These are phyloP conservation scores for Hansenula lynferdii DNA, from an alignment of 1,139 yeast species.

Conservation along the genomic window DNA sequence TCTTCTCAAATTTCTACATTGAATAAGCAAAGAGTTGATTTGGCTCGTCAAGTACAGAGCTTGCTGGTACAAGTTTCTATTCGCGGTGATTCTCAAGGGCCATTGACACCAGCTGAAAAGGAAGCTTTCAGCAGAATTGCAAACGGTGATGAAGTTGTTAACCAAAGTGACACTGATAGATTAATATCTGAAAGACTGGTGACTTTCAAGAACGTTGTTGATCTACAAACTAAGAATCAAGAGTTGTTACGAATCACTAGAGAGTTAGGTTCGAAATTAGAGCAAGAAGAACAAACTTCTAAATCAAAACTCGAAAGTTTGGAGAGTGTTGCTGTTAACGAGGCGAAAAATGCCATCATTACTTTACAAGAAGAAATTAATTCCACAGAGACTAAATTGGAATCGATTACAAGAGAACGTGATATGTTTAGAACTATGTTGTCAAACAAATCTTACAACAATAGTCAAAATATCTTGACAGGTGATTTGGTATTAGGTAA, in stretches of 20 bases:
- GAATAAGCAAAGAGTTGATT: constrained; percentile 58
- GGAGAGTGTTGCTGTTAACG: constrained; percentile 60
- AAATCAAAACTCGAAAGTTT: constrained; percentile 39
- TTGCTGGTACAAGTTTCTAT: constrained; percentile 64
- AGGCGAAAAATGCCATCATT: constrained; percentile 73
- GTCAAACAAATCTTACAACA: constrained; percentile 18
- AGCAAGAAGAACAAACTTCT: constrained; percentile 40
- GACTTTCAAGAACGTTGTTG: constrained; percentile 60
- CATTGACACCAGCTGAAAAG: constrained; percentile 55
- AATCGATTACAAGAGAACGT: constrained; percentile 55
- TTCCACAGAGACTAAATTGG: constrained; percentile 43
- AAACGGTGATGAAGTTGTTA: constrained; percentile 24
- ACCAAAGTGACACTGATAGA: constrained; percentile 62
- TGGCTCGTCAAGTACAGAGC: constrained; percentile 75
- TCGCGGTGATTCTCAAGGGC: constrained; percentile 45
- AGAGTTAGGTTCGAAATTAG: constrained; percentile 65
- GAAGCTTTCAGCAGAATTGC: constrained; percentile 31
- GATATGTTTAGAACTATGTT: constrained; percentile 55
- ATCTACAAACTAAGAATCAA: constrained; percentile 69
- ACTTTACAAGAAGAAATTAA: constrained; percentile 61
- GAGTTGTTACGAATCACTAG: constrained; percentile 65
- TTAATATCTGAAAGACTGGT: constrained; percentile 72
- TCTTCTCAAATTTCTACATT: constrained; percentile 37
- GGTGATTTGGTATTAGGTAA: constrained; percentile 17
- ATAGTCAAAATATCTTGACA: constrained; percentile 9